Evolutionary conservation across 2,329 filamentous ascomycete genomes (phyloP), one percentile per base, ranked within the genome.

Genomic region (Coniochaeta sp.): DNA sequence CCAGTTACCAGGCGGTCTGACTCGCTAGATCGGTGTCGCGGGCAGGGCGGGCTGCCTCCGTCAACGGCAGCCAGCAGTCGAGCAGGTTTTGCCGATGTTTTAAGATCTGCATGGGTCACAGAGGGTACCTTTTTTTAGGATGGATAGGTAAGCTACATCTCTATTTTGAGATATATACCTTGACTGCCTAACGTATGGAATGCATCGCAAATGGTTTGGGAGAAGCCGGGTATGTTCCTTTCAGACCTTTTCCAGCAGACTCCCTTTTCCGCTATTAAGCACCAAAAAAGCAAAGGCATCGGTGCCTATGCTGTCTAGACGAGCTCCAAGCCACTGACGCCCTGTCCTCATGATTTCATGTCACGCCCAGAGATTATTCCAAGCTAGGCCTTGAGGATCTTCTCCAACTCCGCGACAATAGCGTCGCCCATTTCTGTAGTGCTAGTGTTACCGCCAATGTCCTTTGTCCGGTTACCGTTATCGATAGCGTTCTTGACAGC

Each of bases 401-500:
- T 85, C 73, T 84, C 81, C 61, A 96, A 77, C 79, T 96, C 88
- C 56, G 82, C 82, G 1, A 87, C 87, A 64, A 97, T 81, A 1
- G 90, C 90, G 74, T 97, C 90, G 62, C 92, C 91, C 40, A 76
- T 89, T 69, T 95, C 86, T 52, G 75, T 79, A 6, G 93, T 98
- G 64, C 81, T 85, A 12, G 87, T 81, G 59, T 75, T 83, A 61
- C 95, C 93, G 56, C 91, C 91, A 66, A 98, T 89, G 72, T 98
- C 93, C 72, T 84, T 88, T 17, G 93, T 97, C 64, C 86, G 81
- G 56, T 93, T 75, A 38, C 91, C 91, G 59, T 79, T 82, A 73
- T 97, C 92, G 64, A 97, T 89, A 58, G 90, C 89, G 60, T 82
- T 84, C 71, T 85, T 84, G 58, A 96, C 92, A 3, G 93, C 92